These are phyloP conservation scores for Xerocomellus chrysenteron DNA, from an alignment of 768 basidiomycete genomes.

Conservation along the genomic window DNA sequence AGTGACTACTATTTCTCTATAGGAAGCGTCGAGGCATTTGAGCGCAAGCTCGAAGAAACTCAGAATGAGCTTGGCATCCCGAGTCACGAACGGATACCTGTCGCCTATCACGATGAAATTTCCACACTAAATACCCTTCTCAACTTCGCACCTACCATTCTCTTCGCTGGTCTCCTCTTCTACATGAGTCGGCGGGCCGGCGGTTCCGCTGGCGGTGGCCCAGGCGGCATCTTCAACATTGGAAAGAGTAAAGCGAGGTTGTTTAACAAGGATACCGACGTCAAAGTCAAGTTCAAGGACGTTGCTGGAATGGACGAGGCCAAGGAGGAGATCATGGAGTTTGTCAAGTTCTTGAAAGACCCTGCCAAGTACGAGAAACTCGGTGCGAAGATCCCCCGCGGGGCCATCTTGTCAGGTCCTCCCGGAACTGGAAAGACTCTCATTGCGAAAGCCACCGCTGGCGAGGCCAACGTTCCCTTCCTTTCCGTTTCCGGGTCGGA, in stretches of 20 bases:
- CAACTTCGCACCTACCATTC: constrained; percentile 92
- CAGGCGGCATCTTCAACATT: constrained; percentile 94
- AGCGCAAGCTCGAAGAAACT: constrained; percentile 91
- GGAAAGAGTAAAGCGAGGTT: constrained; percentile 93
- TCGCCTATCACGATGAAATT: constrained; percentile 94
- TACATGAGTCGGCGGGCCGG: constrained; percentile 79
- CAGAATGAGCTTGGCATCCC: constrained; percentile 93
- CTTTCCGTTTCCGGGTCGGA: constrained; percentile 98
- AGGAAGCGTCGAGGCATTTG: constrained; percentile 95
- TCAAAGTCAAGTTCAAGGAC: constrained; percentile 91
- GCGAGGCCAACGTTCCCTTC: constrained; percentile 97
- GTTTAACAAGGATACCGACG: constrained; percentile 96
- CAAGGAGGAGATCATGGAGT: constrained; percentile 99
- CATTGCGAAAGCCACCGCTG: constrained; percentile 96
- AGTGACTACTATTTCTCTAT: constrained; percentile 93
- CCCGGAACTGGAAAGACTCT: constrained; percentile 99
- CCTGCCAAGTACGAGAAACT: constrained; percentile 92
- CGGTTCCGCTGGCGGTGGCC: constrained; percentile 56
- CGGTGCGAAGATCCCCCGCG: constrained; percentile 96
- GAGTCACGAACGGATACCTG: constrained; percentile 89
- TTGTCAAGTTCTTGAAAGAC: constrained; percentile 98
- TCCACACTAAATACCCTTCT: constrained; percentile 78
- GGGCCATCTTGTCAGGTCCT: constrained; percentile 91
- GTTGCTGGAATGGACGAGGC: constrained; percentile 99
- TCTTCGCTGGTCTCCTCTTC: constrained; percentile 86